These are phyloP conservation scores for Vitis vinifera DNA, from an alignment of 164 flowering plant species.

Conservation along the genomic window DNA sequence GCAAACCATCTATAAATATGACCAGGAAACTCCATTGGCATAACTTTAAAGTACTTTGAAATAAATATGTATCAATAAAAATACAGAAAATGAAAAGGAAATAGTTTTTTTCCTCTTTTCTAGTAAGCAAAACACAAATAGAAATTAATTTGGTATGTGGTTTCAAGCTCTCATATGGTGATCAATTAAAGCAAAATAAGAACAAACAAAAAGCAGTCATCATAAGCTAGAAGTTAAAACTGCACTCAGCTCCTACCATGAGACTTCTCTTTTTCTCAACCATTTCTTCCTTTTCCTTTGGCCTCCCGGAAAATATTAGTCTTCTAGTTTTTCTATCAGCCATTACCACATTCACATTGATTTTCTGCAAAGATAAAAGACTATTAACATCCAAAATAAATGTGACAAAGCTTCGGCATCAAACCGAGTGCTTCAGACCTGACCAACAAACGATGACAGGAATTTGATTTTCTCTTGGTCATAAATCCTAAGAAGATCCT, in stretches of 20 bases:
- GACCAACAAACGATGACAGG: slow-evolving; percentile 87
- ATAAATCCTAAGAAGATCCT: slow-evolving; percentile 76
- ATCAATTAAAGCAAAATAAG: background rate
- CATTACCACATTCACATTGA: slow-evolving; percentile 58
- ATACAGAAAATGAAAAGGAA: too few relatives aligned
- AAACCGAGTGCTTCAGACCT: slow-evolving; percentile 48
- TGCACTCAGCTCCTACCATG: slow-evolving; percentile 51
- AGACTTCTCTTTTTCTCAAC: slow-evolving; percentile 75
- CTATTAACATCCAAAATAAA: slow-evolving; percentile 7
- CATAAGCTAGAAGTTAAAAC: background rate
- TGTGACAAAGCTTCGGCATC: background rate
- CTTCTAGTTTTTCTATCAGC: slow-evolving; percentile 72
- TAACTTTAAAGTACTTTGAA: too few relatives aligned
- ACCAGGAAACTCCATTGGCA: too few relatives aligned
- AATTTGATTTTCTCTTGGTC: slow-evolving; percentile 79
- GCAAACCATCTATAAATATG: too few relatives aligned
- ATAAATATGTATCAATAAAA: too few relatives aligned
- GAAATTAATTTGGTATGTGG: too few relatives aligned
- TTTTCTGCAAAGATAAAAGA: slow-evolving; percentile 48
- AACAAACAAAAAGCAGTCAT: background rate
- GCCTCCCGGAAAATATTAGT: slow-evolving; percentile 77
- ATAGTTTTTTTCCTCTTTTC: too few relatives aligned
- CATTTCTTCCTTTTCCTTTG: slow-evolving; percentile 61
- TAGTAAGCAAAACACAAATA: too few relatives aligned
- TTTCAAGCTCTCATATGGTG: too few relatives aligned